A percentile compares a stretch with the other conserved stretches of the same genome.
Conservation (phyloP, 2,329 filamentous ascomycete species). For the Cadophora luteo-olivacea region DNA sequence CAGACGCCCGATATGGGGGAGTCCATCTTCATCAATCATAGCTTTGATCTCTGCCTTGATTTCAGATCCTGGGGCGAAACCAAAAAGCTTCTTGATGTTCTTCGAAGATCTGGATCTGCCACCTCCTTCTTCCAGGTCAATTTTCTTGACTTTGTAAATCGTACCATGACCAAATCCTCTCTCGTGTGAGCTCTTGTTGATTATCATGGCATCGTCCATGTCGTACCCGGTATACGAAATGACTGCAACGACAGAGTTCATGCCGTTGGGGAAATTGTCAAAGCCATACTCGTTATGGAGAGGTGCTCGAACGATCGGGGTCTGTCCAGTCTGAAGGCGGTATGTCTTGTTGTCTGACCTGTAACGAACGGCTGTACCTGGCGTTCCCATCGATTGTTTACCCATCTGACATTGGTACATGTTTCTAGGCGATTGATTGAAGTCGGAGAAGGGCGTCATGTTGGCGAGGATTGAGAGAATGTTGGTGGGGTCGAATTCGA, state of each 20-base stretch:
- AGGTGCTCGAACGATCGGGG: slow-evolving; percentile 88
- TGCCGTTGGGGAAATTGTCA: slow-evolving; percentile 97
- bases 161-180: slow-evolving; percentile 94
- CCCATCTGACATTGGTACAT: slow-evolving; percentile 99
- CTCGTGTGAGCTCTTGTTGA: slow-evolving; percentile 97
- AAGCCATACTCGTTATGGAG: slow-evolving; percentile 96
- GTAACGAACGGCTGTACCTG: slow-evolving; percentile 81
- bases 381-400: slow-evolving; percentile 99
- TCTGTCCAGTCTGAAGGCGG: slow-evolving; percentile 92
- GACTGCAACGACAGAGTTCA: slow-evolving; percentile 93
- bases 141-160: slow-evolving; percentile 97
- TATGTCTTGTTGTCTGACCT: slow-evolving; percentile 98
- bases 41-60: slow-evolving; percentile 74
- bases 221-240: slow-evolving; percentile 99
- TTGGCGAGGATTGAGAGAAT: slow-evolving; percentile 98
- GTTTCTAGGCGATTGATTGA: slow-evolving; percentile 97
- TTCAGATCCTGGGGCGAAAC: slow-evolving; percentile 78
- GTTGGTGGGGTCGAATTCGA: slow-evolving; percentile 93
- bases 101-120: slow-evolving; percentile 69
- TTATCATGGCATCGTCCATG: slow-evolving; percentile 99
- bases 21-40: slow-evolving; percentile 84
- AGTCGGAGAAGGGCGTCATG: slow-evolving; percentile 98
- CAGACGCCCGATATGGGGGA: slow-evolving; percentile 80
- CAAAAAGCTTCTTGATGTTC: slow-evolving; percentile 82
- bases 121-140: slow-evolving; percentile 80